Base-by-base conservation (phyloP, 495 filamentous ascomycete genomes). In the Amphirosellinia nigrospora region DNA sequence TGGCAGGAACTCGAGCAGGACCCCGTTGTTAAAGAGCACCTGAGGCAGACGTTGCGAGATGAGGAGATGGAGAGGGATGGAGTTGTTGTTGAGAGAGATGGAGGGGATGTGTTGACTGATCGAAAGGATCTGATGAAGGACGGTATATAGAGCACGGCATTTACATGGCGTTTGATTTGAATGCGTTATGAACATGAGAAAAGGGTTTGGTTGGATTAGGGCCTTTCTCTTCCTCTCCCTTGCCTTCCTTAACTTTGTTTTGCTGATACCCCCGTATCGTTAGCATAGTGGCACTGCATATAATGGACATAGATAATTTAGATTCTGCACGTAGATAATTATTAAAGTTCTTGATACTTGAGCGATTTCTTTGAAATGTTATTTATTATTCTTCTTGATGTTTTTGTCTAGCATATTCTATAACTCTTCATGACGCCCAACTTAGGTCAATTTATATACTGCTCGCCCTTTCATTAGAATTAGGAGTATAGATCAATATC, bases 1-100 rank as follows among this genome's bases (percentile, higher is more conserved):
- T 84, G 82, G 82, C 82, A 84, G 69, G 80, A 81, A 53, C 74
- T 84, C 61, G 82, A 84, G 74, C 70, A 79, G 64, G 79, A 83
- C 56, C 75, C 79, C 6, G 72, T 64, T 2, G 75, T 80, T 3
- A 71, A 64, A 30, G 77, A 77, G 23, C 53, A 66, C 1, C 23
- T 71, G n/a, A 43, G 30, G 36, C 36, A 52, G 26, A 23, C 32
- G 1, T 16, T 70, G 36, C 46, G 3, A 1, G 68, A 70, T 1
- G 68, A 70, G 8, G 7, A 70, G 28, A 7, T 61, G 21, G 66
- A 34, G 7, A 58, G 16, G 19, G 55, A 58, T 4, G 55, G 55
- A 8, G 9, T 58, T 58, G 53, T 56, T 19, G 30, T 19, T 10
- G 30, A 21, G 58, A 15, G 55, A 21, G 30, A 21, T 45, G 6